Base-by-base conservation (phyloP, 257 asterid genomes). In the Nemophila menziesii region DNA sequence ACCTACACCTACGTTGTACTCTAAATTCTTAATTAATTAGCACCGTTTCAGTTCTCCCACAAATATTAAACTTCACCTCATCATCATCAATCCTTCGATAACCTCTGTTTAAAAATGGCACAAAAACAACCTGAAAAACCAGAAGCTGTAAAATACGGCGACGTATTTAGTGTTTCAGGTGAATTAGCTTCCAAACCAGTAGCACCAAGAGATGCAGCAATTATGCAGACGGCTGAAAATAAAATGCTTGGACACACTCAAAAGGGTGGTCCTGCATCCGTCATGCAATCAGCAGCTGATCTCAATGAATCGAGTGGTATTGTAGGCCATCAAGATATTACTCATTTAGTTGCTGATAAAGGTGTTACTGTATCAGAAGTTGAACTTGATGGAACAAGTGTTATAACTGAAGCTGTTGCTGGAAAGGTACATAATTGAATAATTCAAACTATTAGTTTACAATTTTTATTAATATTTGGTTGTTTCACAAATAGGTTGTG, bases 201-300 rank as follows among this genome's bases (percentile, higher is more conserved):
- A 21, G 57, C 86, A 2, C 92, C 83, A 17, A 67, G 66, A 51
- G 96, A 77, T 39, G 94, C 94, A 33, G 75, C 86, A 37, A 17
- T 54, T 16, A 54, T 82, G 57, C 84, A 76, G 51, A 52, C 75
- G 0, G 93, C 86, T 1, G 96, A 86, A 64, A 60, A 1, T 14
- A 40, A 5, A 13, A 54, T 33, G 5, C 39, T 55, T 0, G 68
- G 68, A 5, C 16, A 43, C 44, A 48, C 26, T 13, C 43, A 20
- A 16, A 24, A 56, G 29, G 55, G 55, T 5, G 55, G 62, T 26
- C 43, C 55, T 1, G 55, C 55, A 6, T 26, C 62, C 4, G 43
- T 56, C 2, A 37, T 56, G 62, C 62, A 47, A 37, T 56, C 55
- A 6, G 62, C 55, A 8, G 62, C 62, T 15, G 17, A 38, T 11